Evolutionary conservation across 192 early-diverging fungal species (phyloP), one percentile per base, ranked within the genome.

Genomic region (Coemansia reversa): DNA sequence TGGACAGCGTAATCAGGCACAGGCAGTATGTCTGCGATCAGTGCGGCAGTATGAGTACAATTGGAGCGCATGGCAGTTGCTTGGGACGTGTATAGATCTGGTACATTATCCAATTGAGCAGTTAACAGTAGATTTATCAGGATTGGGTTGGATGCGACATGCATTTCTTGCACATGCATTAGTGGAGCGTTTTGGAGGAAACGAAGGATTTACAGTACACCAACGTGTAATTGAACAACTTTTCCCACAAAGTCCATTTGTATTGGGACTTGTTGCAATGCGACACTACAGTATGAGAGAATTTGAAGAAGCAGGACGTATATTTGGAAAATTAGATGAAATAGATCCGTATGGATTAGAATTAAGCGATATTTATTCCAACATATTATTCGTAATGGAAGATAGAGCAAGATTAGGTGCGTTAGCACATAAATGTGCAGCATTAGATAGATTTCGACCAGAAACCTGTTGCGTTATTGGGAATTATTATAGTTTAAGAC

Each of bases 11-110:
- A 48, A 51, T 22, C 69, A 75, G 55, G 89, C 92, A 2, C 67
- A 77, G 39, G 59, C 70, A 16, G 69, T 83, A 18, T 75, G 94
- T 7, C 25, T 93, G 18, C 64, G 83, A 55, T 90, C 94, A 9
- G 72, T 98, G 1, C 63, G 72, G 18, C 66, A 66, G 66, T 95
- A 87, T 67, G 90, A 88, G 27, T 94, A 81, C 76, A 93, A 95
- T 72, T 97, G 94, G 94, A 91, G 88, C 53, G 93, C 93, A 22
- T 98, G 96, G 96, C 66, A 85, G 53, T 92, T 91, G 47, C 76
- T 97, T 1, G 87, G 74, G 6, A 62, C 76, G 8, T 82, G 84
- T 49, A 60, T 91, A 7, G 68, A 76, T 51, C 63, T 76, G 7
- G 52, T 47, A 6, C 64, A 62, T 19, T 71, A 80, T 58, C 48